Evolutionary conservation across 1,284 basidiomycete species (phyloP).

Genomic region (Ganoderma lucidum): DNA sequence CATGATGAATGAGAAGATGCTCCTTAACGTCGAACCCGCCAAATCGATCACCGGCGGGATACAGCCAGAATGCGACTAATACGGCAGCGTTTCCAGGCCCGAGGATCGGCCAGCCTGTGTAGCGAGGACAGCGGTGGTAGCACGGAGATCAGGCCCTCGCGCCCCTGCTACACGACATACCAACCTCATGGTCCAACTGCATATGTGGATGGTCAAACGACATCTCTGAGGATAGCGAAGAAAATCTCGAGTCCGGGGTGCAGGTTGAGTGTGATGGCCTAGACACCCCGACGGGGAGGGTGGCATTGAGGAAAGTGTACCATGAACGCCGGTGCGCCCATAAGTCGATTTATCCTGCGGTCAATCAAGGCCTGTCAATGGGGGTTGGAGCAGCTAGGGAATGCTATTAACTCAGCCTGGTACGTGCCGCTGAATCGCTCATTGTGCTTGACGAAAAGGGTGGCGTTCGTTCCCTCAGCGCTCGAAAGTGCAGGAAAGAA

Average conservation of each 20-base stretch:
- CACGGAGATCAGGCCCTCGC: conserved; percentile 20
- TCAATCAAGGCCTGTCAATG: neutral
- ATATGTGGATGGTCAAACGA: conserved; percentile 13
- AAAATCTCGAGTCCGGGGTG: conserved; percentile 4
- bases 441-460: neutral
- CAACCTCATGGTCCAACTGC: conserved; percentile 11
- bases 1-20: neutral
- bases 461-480: neutral
- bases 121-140: conserved; percentile 25
- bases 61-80: neutral
- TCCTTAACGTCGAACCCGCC: neutral
- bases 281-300: neutral
- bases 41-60: neutral
- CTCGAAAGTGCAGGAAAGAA: neutral
- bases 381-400: neutral
- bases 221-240: conserved; percentile 9
- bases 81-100: conserved; percentile 1
- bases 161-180: conserved; percentile 16
- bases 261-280: neutral
- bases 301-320: neutral
- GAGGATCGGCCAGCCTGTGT: conserved; percentile 11
- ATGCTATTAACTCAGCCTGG: neutral
- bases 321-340: neutral
- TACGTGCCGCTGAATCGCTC: neutral
- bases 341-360: neutral